Evolutionary conservation across 2,329 filamentous ascomycete genomes (phyloP), one percentile per base, ranked within the genome.

Genomic region (Xylaria sp.): DNA sequence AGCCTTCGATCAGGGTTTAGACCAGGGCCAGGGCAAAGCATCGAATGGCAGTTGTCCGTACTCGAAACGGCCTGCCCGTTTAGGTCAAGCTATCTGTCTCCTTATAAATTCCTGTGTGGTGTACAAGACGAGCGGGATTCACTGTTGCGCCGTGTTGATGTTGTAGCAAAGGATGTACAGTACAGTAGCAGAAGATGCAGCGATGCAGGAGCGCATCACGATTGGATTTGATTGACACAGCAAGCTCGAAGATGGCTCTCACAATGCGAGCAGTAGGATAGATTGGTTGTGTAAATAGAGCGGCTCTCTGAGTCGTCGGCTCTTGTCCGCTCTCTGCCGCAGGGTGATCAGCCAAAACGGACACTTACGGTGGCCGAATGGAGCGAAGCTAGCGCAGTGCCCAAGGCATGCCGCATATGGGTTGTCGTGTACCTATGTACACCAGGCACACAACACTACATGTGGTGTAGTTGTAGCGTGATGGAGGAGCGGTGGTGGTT

Each of bases 301-400:
- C 46, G 31, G 46, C 58, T 64, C 45, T 60, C 37, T 53, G 35
- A 57, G 19, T 50, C 50, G 37, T 50, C 51, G 54, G 55, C 50
- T 62, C 42, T 53, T 57, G 31, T 45, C 50, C 11, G 23, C 14
- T 42, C 47, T 37, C 49, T 12, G 19, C 23, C 43, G 43, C 58
- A 55, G 45, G 17, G 21, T 57, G 46, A 61, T 61, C 59, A 53
- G 59, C 59, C 59, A 38, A 38, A 53, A 57, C 17, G 37, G 52
- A 37, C 42, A 50, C 21, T 15, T 47, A 52, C 38, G 50, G 51
- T 52, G 45, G 56, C 61, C 61, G 38, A 63, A 60, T 46, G 23
- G 33, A 51, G 56, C 51, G 11, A 56, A 47, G 21, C 8, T 51
- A 51, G 25, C 35, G 21, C 25, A 53, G 40, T 9, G 28, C 9